Percentiles rank a stretch among this genome's conserved stretches.
phyloP scores from a whole-genome alignment of 2,329 filamentous ascomycete species.

The Penicillium palitans region DNA sequence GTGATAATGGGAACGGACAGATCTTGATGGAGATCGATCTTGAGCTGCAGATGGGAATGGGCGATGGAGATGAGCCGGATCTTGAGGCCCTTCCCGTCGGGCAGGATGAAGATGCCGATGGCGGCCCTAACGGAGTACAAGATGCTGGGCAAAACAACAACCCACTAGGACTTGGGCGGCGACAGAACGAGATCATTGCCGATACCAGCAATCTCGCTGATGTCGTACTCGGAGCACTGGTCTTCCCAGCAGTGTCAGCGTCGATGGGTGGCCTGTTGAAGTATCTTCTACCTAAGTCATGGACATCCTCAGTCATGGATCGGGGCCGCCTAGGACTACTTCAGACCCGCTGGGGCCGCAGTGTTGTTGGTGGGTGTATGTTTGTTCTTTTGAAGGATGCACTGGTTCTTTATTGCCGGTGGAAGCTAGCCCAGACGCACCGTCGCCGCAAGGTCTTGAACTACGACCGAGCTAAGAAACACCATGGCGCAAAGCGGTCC shows the following conservation, averaged over 20 bases:
- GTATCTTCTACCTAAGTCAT: constrained; percentile 64
- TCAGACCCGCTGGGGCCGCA: constrained; percentile 84
- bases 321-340: constrained; percentile 64
- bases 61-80: constrained; percentile 43
- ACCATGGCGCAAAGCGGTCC: constrained; percentile 26
- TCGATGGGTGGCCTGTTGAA: constrained; percentile 75
- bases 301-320: constrained; percentile 51
- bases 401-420: constrained; percentile 59
- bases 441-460: constrained; percentile 49
- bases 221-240: constrained; percentile 66
- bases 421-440: constrained; percentile 51
- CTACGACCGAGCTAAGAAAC: constrained; percentile 47
- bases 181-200: constrained; percentile 53
- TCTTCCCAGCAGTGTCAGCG: constrained; percentile 80
- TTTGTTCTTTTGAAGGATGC: constrained; percentile 81
- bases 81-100: constrained; percentile 27
- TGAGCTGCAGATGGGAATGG: constrained; percentile 54
- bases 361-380: constrained; percentile 81
- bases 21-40: constrained; percentile 52
- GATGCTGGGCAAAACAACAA: constrained; percentile 26
- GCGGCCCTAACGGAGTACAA: constrained; percentile 30
- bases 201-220: constrained; percentile 58
- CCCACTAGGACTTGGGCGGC: constrained; percentile 37
- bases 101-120: constrained; percentile 23
- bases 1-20: constrained; percentile 40